Percentiles rank a stretch among this genome's conserved stretches.
Evolutionary conservation across 2,329 filamentous ascomycete genomes (phyloP).

Genomic region (Epichloe bromicola): DNA sequence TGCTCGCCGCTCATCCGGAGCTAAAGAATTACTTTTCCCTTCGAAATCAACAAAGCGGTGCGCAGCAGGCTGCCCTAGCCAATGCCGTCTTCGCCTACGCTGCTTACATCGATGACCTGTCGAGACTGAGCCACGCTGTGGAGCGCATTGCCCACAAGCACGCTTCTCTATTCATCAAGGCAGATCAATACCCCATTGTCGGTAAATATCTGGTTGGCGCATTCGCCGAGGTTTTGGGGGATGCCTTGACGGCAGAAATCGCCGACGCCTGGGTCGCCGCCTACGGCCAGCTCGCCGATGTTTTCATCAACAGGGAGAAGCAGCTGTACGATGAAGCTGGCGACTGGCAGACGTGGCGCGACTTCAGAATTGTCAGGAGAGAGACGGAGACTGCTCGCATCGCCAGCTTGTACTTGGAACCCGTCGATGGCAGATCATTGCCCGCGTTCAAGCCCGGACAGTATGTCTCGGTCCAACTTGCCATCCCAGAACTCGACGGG

Average conservation of each 20-base stretch:
- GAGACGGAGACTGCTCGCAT: conserved; percentile 46
- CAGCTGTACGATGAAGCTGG: conserved; percentile 41
- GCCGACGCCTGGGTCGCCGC: conserved; percentile 59
- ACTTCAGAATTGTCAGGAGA: conserved; percentile 45
- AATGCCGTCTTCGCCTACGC: conserved; percentile 60
- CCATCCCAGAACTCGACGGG: conserved; percentile 44
- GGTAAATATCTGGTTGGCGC: conserved; percentile 55
- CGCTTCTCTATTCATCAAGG: conserved; percentile 52
- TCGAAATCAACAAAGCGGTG: conserved; percentile 53
- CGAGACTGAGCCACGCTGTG: conserved; percentile 38
- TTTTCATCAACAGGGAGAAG: conserved; percentile 55
- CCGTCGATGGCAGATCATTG: conserved; percentile 40
- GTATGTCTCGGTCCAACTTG: conserved; percentile 54
- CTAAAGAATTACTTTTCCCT: conserved; percentile 60
- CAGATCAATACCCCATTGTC: conserved; percentile 59
- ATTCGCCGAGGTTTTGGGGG: conserved; percentile 54
- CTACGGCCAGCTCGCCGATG: conserved; percentile 55
- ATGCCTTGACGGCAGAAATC: conserved; percentile 52
- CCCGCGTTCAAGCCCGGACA: conserved; percentile 57
- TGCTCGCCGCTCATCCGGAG: conserved; percentile 50
- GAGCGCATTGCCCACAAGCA: conserved; percentile 70
- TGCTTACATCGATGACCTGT: conserved; percentile 56
- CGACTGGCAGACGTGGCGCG: conserved; percentile 35
- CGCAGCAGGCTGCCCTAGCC: conserved; percentile 58
- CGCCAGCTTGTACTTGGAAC: conserved; percentile 57